Conservation (phyloP, 331 rosid genomes). For the Stylosanthes scabra region DNA sequence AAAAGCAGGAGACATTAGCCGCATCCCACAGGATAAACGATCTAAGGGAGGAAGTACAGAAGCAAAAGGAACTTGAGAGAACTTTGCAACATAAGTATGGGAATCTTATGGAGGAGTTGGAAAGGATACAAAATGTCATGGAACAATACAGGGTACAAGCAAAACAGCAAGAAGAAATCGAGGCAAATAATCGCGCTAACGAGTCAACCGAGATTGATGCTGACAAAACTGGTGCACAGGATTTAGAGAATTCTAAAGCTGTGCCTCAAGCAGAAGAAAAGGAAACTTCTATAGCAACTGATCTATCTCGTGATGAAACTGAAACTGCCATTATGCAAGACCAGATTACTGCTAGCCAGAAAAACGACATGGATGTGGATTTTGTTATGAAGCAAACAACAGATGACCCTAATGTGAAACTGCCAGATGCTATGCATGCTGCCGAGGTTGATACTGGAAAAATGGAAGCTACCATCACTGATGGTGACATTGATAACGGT, state of each 20-base stretch:
- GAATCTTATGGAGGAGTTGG: slow-evolving; percentile 55
- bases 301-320: slow-evolving; percentile 43
- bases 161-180: slow-evolving; percentile 57
- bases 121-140: slow-evolving; percentile 55
- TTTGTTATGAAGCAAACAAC: slow-evolving; percentile 28
- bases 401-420: slow-evolving; percentile 25
- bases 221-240: slow-evolving; percentile 33
- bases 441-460: slow-evolving; percentile 36
- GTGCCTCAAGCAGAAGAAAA: slow-evolving; percentile 5
- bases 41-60: slow-evolving; percentile 74
- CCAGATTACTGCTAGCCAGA: slow-evolving; percentile 19
- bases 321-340: slow-evolving; percentile 35
- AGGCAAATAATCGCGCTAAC: slow-evolving; percentile 43
- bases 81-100: slow-evolving; percentile 71
- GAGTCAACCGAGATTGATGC: slow-evolving; percentile 48
- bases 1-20: slow-evolving; percentile 80
- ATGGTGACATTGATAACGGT: slow-evolving; percentile 10
- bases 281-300: slow-evolving; percentile 33
- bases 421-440: slow-evolving; percentile 28
- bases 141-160: slow-evolving; percentile 52
- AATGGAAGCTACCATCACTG: slow-evolving; percentile 8
- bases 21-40: slow-evolving; percentile 75
- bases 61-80: slow-evolving; percentile 86
- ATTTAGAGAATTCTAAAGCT: slow-evolving; percentile 34
- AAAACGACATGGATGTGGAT: slow-evolving; percentile 40